phyloP scores from a whole-genome alignment of 208 protist genomes.

The Leptomonas seymouri region DNA sequence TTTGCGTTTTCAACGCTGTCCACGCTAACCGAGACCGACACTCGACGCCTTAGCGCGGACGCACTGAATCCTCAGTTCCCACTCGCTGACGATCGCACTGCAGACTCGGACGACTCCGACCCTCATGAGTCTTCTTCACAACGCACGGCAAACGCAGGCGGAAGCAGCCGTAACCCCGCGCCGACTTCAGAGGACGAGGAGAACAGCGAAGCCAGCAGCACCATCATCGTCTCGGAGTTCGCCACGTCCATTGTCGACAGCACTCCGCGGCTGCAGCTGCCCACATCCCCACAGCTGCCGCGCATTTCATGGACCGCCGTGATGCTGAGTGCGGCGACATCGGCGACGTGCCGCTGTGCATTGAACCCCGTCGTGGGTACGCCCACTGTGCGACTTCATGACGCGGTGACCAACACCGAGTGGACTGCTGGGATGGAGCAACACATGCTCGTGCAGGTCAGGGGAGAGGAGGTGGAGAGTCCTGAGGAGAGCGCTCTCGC shows the following conservation, averaged over 20 bases:
- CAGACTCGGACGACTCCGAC: too few species aligned
- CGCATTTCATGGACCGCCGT: conserved; percentile 3
- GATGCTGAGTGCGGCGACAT: conserved; percentile 9
- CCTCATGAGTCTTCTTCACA: too few species aligned
- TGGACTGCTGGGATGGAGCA: too few species aligned
- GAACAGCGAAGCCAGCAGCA: background rate
- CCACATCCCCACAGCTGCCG: conserved; percentile 1
- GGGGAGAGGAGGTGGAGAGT: too few species aligned
- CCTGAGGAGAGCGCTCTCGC: too few species aligned
- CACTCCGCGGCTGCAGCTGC: conserved; percentile 1
- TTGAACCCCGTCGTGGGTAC: conserved; percentile 4
- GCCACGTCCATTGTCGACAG: background rate
- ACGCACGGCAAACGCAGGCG: background rate
- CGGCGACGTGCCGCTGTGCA: background rate
- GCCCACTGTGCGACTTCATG: conserved; percentile 2
- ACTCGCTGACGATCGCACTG: too few species aligned
- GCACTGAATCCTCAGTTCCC: too few species aligned
- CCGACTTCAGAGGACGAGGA: background rate
- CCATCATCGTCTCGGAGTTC: background rate
- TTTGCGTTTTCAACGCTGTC: too few species aligned
- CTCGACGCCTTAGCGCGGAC: too few species aligned
- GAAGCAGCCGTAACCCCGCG: background rate
- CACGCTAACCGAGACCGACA: too few species aligned
- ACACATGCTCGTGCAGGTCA: too few species aligned
- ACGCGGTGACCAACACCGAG: too few species aligned